Evolutionary conservation across 139 green algal species (phyloP), one percentile per base, ranked within the genome.

Genomic region (Coelastrella sp.): DNA sequence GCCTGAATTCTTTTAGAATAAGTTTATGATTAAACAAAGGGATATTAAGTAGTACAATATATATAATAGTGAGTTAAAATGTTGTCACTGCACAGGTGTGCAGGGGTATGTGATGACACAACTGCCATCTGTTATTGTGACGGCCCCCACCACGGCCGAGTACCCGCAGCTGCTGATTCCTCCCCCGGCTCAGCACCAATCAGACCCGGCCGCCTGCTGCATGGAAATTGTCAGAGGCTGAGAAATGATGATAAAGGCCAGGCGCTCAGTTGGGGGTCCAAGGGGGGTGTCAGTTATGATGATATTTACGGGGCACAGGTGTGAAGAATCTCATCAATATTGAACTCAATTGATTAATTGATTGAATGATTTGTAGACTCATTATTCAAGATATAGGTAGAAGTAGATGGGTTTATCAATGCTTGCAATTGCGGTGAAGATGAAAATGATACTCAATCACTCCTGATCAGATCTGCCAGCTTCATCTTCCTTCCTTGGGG

Each of bases 41-140:
- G 7, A 78, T 24, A 7, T 49, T 9, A 24, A 35, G 17, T 25
- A 78, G 12, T 7, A 35, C 10, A 24, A 78, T 24, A 24, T 49
- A 24, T 35, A 25, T 25, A 78, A 25, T 22, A 49, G 7, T 25
- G 17, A 24, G 70, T 78, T 9, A 35, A 12, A 25, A 24, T 75
- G 22, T 75, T 75, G n/a, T n/a, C n/a, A n/a, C n/a, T n/a, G 35
- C 35, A 15, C 78, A 91, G 72, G 14, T 83, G 66, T 76, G 35
- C 93, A 90, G 94, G 94, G 25, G 91, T 95, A 11, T 96, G 94
- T 84, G 94, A 96, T 83, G 87, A 92, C 20, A 60, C 90, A 17
- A 93, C 92, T 12, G 93, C 79, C 6, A 84, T 79, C 20, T 96
- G 94, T 89, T 96, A 91, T 87, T 96, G 94, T 74, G 93, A 94